Base-by-base conservation (phyloP, 2,329 filamentous ascomycete species). In the Colletotrichum sp. region DNA sequence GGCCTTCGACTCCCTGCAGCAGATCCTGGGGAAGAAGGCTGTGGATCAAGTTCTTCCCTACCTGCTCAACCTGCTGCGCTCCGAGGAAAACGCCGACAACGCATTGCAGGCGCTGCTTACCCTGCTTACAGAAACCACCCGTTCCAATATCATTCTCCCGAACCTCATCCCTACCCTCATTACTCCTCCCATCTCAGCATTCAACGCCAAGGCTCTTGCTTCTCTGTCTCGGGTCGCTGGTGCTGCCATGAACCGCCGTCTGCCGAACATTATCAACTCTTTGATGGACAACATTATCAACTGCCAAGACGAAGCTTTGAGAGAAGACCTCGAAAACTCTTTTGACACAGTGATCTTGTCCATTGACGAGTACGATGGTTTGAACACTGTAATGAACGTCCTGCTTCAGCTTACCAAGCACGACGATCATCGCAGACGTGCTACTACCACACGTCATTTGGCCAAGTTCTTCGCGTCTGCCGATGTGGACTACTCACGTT, bases 331-430 rank as follows among this genome's bases (percentile, higher is more conserved):
- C 13, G 92, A 94, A 79, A 87, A 88, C 66, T 94, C 97, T 0
- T 97, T 99, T 80, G 95, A 98, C 83, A 95, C 94, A 1, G 95
- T 99, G 8, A 90, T 99, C 75, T 88, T 96, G 66, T 98, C 96
- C 25, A 96, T 98, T 75, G 97, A 99, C 83, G 97, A 98, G 84
- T 98, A 93, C 79, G 97, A 99, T 85, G 97, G 97, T 67, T 90
- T 99, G 43, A 98, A 98, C 83, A 97, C 95, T 10, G 93, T 95
- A 76, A 98, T 99, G 95, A 98, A 95, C 80, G 95, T 97, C 48
- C 94, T 99, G 87, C 88, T 98, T 61, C 90, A 93, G 72, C 90
- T 98, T 73, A 91, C 96, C 80, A 98, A 98, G 86, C 94, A 98
- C 80, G 95, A 98, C 43, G 96, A 99, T 82, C 96, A 99, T 84